Evolutionary conservation across 2,329 filamentous ascomycete species (phyloP).

Genomic region (Phyllosticta citribraziliensis): DNA sequence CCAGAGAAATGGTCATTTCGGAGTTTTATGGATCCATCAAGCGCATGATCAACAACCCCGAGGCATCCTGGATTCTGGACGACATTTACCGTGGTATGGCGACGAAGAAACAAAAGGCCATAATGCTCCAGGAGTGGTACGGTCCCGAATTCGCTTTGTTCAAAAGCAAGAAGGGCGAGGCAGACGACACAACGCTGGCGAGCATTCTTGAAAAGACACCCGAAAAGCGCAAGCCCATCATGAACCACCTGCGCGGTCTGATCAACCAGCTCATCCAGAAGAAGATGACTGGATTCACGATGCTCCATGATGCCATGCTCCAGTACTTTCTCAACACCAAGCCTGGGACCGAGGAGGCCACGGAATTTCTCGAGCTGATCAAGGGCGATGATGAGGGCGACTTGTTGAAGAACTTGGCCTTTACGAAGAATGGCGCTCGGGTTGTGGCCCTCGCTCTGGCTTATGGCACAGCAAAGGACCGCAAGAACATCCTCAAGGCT

Average conservation of each 20-base stretch:
- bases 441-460: conserved; percentile 75
- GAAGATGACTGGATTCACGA: conserved; percentile 92
- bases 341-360: conserved; percentile 68
- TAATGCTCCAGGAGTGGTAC: conserved; percentile 88
- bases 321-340: conserved; percentile 84
- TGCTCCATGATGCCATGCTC: conserved; percentile 96
- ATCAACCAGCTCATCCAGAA: conserved; percentile 93
- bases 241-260: conserved; percentile 74
- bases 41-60: conserved; percentile 88
- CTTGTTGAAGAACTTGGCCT: conserved; percentile 87
- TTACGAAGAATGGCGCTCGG: conserved; percentile 79
- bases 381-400: conserved; percentile 76
- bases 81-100: conserved; percentile 89
- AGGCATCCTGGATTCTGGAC: conserved; percentile 95
- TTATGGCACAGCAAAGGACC: conserved; percentile 81
- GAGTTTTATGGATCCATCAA: conserved; percentile 94
- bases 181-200: conserved; percentile 58
- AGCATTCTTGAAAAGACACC: conserved; percentile 66
- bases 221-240: conserved; percentile 77
- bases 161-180: conserved; percentile 44
- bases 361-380: conserved; percentile 79
- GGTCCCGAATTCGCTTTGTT: conserved; percentile 85
- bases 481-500: conserved; percentile 75
- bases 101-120: conserved; percentile 74
- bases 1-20: conserved; percentile 77